phyloP scores from a whole-genome alignment of 78 protist genomes.

The Thecamonas trahens region DNA sequence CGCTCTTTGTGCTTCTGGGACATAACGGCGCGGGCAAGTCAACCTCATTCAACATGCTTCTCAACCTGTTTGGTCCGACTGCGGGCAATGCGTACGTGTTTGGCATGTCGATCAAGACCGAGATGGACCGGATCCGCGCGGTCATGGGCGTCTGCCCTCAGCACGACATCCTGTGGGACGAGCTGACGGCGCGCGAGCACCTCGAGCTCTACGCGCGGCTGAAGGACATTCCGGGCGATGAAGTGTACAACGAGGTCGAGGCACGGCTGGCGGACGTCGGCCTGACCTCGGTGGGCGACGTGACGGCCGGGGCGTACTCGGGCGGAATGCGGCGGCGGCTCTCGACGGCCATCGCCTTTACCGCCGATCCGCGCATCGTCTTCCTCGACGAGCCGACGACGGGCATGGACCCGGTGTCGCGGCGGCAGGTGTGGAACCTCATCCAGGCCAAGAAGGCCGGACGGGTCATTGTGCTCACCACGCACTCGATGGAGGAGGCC shows the following conservation, averaged over 20 bases:
- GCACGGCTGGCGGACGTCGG: too few species aligned
- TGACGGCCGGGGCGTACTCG: too few species aligned
- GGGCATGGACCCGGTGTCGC: constrained; percentile 81
- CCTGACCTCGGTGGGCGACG: too few species aligned
- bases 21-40: constrained; percentile 77
- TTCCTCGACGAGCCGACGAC: constrained; percentile 71
- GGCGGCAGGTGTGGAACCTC: constrained; percentile 44
- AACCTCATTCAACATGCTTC: constrained; percentile 74
- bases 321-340: constrained; percentile 89
- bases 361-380: constrained; percentile 62
- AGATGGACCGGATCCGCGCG: constrained; percentile 25
- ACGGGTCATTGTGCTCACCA: constrained; percentile 65
- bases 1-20: constrained; percentile 41
- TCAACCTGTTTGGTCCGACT: constrained; percentile 44
- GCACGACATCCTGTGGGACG: constrained; percentile 47
- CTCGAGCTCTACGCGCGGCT: constrained; percentile 14
- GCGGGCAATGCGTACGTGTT: constrained; percentile 16
- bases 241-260: too few species aligned
- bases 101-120: background rate
- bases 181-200: constrained; percentile 51
- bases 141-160: constrained; percentile 76
- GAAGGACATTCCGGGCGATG: background rate
- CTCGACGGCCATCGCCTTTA: constrained; percentile 57
- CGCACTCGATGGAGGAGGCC: constrained; percentile 89
- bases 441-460: background rate